These are phyloP conservation scores for Pythium periplocum DNA, from an alignment of 352 stramenopile genomes.

Conservation along the genomic window DNA sequence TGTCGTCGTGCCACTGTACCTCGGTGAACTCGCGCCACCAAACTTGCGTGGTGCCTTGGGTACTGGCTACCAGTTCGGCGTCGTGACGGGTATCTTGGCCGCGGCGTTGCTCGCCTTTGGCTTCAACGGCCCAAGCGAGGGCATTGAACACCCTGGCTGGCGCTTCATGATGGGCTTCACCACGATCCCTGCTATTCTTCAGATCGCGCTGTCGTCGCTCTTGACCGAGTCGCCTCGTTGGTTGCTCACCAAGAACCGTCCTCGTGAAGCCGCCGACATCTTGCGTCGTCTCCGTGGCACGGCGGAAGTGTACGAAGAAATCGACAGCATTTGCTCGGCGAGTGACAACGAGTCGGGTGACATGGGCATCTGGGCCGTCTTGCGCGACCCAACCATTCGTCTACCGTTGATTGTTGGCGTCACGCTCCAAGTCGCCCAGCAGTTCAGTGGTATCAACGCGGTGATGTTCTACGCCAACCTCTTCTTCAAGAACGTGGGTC, in stretches of 20 bases:
- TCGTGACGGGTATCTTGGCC: conserved; percentile 35
- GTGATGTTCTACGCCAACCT: conserved; percentile 48
- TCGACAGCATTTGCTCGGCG: conserved; percentile 43
- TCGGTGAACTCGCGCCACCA: conserved; percentile 34
- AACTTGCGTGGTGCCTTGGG: conserved; percentile 36
- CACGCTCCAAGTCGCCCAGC: conserved; percentile 31
- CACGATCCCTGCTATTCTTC: conserved; percentile 27
- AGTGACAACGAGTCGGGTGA: conserved; percentile 41
- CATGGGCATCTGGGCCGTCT: conserved; percentile 37
- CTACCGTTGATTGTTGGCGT: conserved; percentile 35
- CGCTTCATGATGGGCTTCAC: conserved; percentile 43
- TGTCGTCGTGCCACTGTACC: conserved; percentile 42
- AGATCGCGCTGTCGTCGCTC: conserved; percentile 32
- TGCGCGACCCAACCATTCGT: conserved; percentile 29
- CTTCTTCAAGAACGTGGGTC: conserved; percentile 37
- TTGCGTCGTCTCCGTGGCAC: conserved; percentile 35
- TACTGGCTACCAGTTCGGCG: conserved; percentile 40
- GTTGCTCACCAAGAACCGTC: conserved; percentile 39
- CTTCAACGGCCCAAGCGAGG: conserved; percentile 26
- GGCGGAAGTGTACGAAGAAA: conserved; percentile 44
- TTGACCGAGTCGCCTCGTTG: conserved; percentile 36
- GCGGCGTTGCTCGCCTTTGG: conserved; percentile 37
- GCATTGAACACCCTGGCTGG: conserved; percentile 29
- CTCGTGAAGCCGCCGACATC: conserved; percentile 38
- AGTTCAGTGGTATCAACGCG: conserved; percentile 41